These are phyloP conservation scores for Diversispora epigaea DNA, from an alignment of 192 early-diverging fungal genomes.

Conservation along the genomic window DNA sequence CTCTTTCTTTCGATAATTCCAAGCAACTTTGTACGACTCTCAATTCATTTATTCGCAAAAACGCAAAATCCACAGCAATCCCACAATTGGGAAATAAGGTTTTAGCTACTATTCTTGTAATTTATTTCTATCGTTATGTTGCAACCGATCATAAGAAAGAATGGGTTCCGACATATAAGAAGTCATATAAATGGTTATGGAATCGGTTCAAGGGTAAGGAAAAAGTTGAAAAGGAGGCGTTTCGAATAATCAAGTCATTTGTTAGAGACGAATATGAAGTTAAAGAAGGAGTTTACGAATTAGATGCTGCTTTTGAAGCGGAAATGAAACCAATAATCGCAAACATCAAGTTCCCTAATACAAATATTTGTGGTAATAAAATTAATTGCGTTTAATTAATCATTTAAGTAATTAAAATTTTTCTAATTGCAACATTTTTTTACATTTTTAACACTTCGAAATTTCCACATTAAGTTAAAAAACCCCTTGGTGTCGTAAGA, in stretches of 20 bases:
- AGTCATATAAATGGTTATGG: conserved; percentile 26
- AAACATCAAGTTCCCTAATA: neutral
- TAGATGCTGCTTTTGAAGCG: neutral
- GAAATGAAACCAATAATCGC: neutral
- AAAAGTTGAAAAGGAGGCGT: conserved; percentile 8
- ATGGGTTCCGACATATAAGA: conserved; percentile 3
- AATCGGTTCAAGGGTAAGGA: conserved; percentile 11
- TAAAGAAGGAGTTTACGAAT: neutral
- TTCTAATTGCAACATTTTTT: neutral
- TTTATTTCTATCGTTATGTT: conserved; percentile 18
- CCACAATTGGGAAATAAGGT: neutral
- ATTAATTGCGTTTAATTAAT: neutral
- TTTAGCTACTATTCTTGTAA: conserved; percentile 3
- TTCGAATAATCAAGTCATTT: neutral
- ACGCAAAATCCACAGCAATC: neutral
- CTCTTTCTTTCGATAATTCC: conserved; percentile 12
- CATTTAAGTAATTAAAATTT: too few species aligned
- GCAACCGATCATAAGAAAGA: neutral
- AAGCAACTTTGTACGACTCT: neutral
- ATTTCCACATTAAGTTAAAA: neutral
- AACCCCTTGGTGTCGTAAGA: conserved; percentile 72
- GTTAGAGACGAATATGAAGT: neutral
- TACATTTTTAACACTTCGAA: neutral
- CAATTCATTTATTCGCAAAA: neutral
- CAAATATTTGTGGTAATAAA: neutral